Base-by-base conservation (phyloP, 306 rosid species). In the Urtica urens region DNA sequence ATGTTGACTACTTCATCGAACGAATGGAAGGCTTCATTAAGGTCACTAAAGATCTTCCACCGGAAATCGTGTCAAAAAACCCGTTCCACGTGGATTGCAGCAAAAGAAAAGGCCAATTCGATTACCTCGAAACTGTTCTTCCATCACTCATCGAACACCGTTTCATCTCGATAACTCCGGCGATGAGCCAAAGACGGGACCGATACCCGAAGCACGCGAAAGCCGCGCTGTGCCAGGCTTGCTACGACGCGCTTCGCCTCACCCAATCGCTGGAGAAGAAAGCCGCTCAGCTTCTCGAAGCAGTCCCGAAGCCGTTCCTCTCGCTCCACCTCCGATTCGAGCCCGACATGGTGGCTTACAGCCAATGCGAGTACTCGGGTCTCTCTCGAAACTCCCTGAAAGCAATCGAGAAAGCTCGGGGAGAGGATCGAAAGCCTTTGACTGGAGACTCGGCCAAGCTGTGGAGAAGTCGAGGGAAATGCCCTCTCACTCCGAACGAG, bases 281-380 rank as follows among this genome's bases (percentile, higher is more conserved):
- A 71, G 95, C 95, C 55, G 64, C 78, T 5, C 62, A 79, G 60
- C 99, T 90, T 62, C 72, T 84, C 11, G 78, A 82, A n/a, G 94
- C 87, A 40, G 79, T 90, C 62, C 93, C 99, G 23, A 85, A 85
- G 69, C 99, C 94, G 10, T 81, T 82, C 60, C 61, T 90, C 22
- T 90, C 95, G 1, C 93, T 85, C 45, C 95, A 85, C 59, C 99
- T 90, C 42, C 94, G 93, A 45, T 90, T 85, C 33, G 87, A 90
- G 45, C 99, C 95, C 0, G 95, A 90, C 73, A 85, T 81, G 97
- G 97, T 88, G 60, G 97, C 93, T 1, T 88, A 88, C 67, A 81
- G 86, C 59, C 97, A 88, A 52, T 88, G 97, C 9, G 77, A 72
- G 67, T 88, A 88, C 43, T 30, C 72, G 0, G 63, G 69, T 53